Percentiles rank a stretch among this genome's conserved stretches.
Evolutionary conservation across 2,329 filamentous ascomycete genomes (phyloP).

Genomic region (Fusarium sp.): DNA sequence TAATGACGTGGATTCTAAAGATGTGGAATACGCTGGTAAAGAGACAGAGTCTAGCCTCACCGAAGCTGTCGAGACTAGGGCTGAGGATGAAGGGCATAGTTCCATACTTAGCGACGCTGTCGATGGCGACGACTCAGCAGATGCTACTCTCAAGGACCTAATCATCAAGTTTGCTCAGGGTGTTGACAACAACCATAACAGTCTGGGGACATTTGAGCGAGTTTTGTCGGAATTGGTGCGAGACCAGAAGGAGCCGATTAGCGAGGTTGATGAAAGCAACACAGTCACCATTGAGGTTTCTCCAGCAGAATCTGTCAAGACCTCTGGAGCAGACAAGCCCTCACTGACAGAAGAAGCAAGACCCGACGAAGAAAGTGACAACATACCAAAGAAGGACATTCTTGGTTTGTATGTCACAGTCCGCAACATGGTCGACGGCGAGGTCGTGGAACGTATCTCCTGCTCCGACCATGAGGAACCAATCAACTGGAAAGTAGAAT

Average conservation of each 20-base stretch:
- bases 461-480: neutral
- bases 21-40: neutral
- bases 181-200: slow-evolving; percentile 52
- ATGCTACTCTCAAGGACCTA: slow-evolving; percentile 55
- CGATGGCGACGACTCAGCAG: neutral
- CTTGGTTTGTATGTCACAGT: slow-evolving; percentile 77
- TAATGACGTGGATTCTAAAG: neutral
- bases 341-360: neutral
- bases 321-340: neutral
- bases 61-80: neutral
- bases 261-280: slow-evolving; percentile 12
- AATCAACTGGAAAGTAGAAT: slow-evolving; percentile 76
- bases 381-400: neutral
- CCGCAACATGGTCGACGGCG: slow-evolving; percentile 76
- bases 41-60: neutral
- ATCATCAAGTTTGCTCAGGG: slow-evolving; percentile 61
- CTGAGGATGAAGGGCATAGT: neutral
- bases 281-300: neutral
- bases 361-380: neutral
- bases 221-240: slow-evolving; percentile 60
- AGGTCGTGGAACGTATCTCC: slow-evolving; percentile 68
- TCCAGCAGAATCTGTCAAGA: neutral
- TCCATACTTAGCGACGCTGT: neutral
- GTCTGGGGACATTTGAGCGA: slow-evolving; percentile 60
- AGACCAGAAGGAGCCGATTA: slow-evolving; percentile 44